These are phyloP conservation scores for Caloboletus firmus DNA, from an alignment of 1,284 basidiomycete species.

Conservation along the genomic window DNA sequence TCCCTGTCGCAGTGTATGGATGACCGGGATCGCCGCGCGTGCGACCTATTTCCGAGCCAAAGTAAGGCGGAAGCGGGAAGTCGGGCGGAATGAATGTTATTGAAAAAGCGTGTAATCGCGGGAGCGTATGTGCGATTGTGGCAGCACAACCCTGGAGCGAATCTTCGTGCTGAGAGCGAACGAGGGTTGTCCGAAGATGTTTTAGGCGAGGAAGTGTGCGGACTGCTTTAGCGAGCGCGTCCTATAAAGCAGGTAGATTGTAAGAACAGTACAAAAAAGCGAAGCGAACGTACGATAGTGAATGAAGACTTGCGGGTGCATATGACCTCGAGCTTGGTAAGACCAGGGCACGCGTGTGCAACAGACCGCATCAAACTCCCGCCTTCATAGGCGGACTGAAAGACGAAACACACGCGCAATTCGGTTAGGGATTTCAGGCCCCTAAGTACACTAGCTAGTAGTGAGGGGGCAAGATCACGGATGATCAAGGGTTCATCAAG, in stretches of 20 bases:
- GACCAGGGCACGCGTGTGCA: slow-evolving; percentile 59
- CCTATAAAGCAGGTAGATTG: slow-evolving; percentile 34
- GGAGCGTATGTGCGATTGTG: slow-evolving; percentile 61
- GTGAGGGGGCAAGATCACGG: slow-evolving; percentile 61
- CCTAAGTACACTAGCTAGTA: slow-evolving; percentile 55
- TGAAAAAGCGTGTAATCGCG: slow-evolving; percentile 59
- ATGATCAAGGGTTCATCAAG: slow-evolving; percentile 66
- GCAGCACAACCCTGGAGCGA: slow-evolving; percentile 55
- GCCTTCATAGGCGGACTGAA: slow-evolving; percentile 72
- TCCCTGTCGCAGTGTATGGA: slow-evolving; percentile 41
- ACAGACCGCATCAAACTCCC: slow-evolving; percentile 64
- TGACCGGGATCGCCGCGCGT: slow-evolving; percentile 32
- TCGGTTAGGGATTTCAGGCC: slow-evolving; percentile 53
- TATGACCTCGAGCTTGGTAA: slow-evolving; percentile 60
- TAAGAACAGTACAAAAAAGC: background rate
- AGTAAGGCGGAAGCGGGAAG: slow-evolving; percentile 40
- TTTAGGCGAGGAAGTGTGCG: slow-evolving; percentile 60
- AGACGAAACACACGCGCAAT: slow-evolving; percentile 60
- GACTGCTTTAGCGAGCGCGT: slow-evolving; percentile 53
- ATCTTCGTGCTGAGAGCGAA: slow-evolving; percentile 65
- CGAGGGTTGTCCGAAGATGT: slow-evolving; percentile 58
- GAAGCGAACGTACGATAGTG: slow-evolving; percentile 51
- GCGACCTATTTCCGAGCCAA: slow-evolving; percentile 30
- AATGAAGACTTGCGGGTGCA: slow-evolving; percentile 70
- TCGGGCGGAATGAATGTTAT: slow-evolving; percentile 58